phyloP scores from a whole-genome alignment of 2,329 filamentous ascomycete species.

The Teratosphaeria pseudoeucalypti region DNA sequence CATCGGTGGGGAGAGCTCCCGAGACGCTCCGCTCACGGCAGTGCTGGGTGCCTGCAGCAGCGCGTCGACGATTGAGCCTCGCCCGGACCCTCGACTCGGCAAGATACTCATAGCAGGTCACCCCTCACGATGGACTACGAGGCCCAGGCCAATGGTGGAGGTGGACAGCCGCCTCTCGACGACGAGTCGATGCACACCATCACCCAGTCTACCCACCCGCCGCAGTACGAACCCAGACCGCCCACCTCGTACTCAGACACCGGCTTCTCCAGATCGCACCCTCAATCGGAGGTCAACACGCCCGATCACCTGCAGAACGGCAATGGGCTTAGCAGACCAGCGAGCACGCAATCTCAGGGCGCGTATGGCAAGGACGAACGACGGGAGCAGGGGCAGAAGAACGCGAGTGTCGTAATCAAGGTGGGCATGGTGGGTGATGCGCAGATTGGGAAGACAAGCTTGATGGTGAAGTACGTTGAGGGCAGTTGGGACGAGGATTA shows the following conservation, averaged over 20 bases:
- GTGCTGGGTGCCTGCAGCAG: neutral
- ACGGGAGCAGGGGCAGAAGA: constrained; percentile 35
- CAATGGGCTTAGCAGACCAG: constrained; percentile 22
- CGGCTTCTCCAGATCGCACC: constrained; percentile 34
- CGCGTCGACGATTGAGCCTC: neutral
- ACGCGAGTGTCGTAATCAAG: constrained; percentile 81
- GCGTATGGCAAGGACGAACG: constrained; percentile 23
- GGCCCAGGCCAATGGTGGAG: constrained; percentile 5
- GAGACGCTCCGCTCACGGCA: neutral
- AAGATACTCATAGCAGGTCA: neutral
- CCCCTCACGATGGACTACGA: constrained; percentile 12
- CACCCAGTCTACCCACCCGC: constrained; percentile 29
- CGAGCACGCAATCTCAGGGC: constrained; percentile 21
- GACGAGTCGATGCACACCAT: constrained; percentile 40
- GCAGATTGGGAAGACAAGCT: constrained; percentile 95
- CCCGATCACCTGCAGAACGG: constrained; percentile 25
- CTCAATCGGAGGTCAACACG: constrained; percentile 33
- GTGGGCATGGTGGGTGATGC: constrained; percentile 99
- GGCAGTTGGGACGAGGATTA: constrained; percentile 99
- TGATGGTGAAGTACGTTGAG: constrained; percentile 99
- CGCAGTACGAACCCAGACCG: constrained; percentile 32
- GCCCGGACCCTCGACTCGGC: neutral
- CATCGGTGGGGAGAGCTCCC: neutral
- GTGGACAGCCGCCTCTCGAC: constrained; percentile 27
- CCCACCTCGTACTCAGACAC: constrained; percentile 46